Evolutionary conservation across 805 yeast genomes (phyloP).

Genomic region (Kodamaea fukazawae): DNA sequence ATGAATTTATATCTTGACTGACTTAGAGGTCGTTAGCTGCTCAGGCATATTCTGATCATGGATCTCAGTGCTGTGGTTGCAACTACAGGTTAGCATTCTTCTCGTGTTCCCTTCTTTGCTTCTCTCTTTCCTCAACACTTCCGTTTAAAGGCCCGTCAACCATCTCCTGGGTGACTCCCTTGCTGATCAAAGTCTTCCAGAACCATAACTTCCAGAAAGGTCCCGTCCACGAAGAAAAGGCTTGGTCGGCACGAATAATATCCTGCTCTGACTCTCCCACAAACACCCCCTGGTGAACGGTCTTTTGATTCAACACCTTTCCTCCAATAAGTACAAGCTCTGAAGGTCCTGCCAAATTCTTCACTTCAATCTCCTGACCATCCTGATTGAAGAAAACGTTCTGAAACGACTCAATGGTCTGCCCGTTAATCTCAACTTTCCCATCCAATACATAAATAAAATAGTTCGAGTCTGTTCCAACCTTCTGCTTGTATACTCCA

Average conservation of each 20-base stretch:
- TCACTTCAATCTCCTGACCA: slow-evolving; percentile 56
- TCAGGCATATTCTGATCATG: too few relatives aligned
- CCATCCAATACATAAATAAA: slow-evolving; percentile 72
- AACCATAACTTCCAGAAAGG: slow-evolving; percentile 23
- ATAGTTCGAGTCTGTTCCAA: slow-evolving; percentile 61
- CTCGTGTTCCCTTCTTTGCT: slow-evolving; percentile 13
- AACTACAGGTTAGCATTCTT: too few relatives aligned
- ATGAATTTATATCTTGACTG: too few relatives aligned
- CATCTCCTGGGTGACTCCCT: slow-evolving; percentile 44
- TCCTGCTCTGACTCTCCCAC: slow-evolving; percentile 70
- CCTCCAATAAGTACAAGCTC: slow-evolving; percentile 79
- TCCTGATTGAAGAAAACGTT: slow-evolving; percentile 58
- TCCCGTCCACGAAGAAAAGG: slow-evolving; percentile 56
- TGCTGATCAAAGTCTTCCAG: slow-evolving; percentile 56
- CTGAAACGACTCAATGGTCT: slow-evolving; percentile 43
- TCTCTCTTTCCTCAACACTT: slow-evolving; percentile 28
- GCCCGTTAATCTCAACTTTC: slow-evolving; percentile 40
- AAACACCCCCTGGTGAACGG: slow-evolving; percentile 90
- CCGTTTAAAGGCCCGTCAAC: slow-evolving; percentile 39
- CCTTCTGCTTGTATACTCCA: slow-evolving; percentile 58
- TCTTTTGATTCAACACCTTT: slow-evolving; percentile 64
- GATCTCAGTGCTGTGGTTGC: too few relatives aligned
- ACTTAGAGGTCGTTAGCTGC: too few relatives aligned
- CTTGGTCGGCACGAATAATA: slow-evolving; percentile 59
- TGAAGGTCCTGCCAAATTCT: slow-evolving; percentile 24